Base-by-base conservation (phyloP, 192 early-diverging fungal species). In the Podila epicladia region DNA sequence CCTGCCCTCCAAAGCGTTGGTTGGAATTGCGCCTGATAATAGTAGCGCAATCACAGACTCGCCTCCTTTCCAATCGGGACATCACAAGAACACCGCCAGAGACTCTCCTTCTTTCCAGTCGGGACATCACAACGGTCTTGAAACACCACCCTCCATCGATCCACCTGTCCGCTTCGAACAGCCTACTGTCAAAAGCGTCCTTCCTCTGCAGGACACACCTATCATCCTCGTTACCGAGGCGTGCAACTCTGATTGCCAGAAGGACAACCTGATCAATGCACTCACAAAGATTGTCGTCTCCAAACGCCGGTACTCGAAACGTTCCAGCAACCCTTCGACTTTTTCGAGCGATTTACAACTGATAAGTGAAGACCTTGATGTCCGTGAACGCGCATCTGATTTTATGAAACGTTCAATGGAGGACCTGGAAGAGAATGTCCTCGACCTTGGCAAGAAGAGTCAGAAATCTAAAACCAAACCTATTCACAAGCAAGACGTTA, bases 261-360 rank as follows among this genome's bases (percentile, higher is more conserved):
- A 64, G 24, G 33, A 53, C 29, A 80, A 80, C 31, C 38, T 80
- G 28, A 0, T 72, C 9, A 65, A 80, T 55, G 71, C 76, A 7
- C 61, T 80, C 8, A 49, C 76, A 17, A 66, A 48, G 45, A 64
- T 80, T 15, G 63, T 65, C 37, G 20, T 69, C 26, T 37, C 61
- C 28, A 80, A 80, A n/a, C 55, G 66, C 53, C 76, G 76, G 22
- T 80, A 80, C 45, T 80, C 76, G 0, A 53, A 12, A 5, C 60
- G 71, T 28, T 8, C 38, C 4, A 41, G 65, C 17, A 60, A 24
- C 35, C 11, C 33, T 19, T 20, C 8, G 5, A 48, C 33, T 19
- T 20, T 68, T 55, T 9, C 57, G 8, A 32, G 49, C 3, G 38
- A 64, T 26, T 9, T 7, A 8, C 65, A 64, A 33, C 38, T 68